Conservation (phyloP, 345 rosid genomes). For the Brassica incana region DNA sequence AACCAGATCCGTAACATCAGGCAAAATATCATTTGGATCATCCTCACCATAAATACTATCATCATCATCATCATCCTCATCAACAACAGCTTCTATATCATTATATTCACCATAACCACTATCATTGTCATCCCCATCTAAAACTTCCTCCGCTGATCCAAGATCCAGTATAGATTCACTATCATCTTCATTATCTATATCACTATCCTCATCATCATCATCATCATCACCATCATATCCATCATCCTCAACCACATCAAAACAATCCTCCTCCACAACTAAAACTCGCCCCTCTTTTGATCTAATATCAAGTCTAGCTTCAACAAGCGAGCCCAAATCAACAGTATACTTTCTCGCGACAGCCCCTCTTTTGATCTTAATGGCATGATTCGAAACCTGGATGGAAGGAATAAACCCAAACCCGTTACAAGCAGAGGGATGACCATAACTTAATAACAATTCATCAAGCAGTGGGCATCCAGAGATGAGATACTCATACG, state of each 20-base stretch:
- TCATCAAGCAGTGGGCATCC: conserved; percentile 1
- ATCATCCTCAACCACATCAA: background rate
- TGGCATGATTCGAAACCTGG: background rate
- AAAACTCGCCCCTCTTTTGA: background rate
- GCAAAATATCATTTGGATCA: background rate
- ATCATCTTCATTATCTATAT: background rate
- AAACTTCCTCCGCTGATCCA: no score
- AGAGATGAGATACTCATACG: background rate
- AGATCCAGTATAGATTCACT: no score
- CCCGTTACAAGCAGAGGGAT: background rate
- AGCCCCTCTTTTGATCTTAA: background rate
- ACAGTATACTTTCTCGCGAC: background rate
- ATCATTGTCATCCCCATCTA: background rate
- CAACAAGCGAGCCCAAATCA: background rate
- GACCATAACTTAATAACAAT: background rate
- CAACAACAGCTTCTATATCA: background rate
- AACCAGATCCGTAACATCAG: conserved; percentile 17
- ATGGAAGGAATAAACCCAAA: background rate
- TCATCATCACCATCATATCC: background rate
- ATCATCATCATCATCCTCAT: background rate
- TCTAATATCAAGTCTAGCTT: conserved; percentile 20
- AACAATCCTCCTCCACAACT: background rate
- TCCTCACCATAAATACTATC: background rate
- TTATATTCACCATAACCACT: background rate
- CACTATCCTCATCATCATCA: background rate